A percentile compares a stretch with the other conserved stretches of the same genome.
Conservation (phyloP, 202 grass and related monocot species). For the Panicum virgatum region DNA sequence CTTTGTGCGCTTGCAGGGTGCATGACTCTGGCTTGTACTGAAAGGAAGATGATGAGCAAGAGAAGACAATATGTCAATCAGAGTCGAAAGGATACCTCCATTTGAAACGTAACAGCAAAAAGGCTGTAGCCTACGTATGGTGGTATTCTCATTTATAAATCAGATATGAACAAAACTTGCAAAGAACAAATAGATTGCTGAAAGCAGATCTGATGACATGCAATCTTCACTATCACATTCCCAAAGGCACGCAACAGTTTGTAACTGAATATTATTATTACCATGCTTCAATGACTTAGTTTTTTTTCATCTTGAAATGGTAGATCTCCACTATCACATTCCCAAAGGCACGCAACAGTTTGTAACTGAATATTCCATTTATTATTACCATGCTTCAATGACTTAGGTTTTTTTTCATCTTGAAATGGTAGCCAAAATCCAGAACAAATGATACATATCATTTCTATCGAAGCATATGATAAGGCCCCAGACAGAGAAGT, state of each 20-base stretch:
- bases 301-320: background rate
- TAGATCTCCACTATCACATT: background rate
- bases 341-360: background rate
- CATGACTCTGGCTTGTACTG: slow-evolving; percentile 84
- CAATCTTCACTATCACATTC: background rate
- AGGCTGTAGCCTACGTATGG: background rate
- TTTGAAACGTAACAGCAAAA: background rate
- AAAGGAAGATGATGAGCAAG: slow-evolving; percentile 40
- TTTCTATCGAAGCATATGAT: background rate
- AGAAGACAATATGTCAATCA: slow-evolving; percentile 10
- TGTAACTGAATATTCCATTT: background rate
- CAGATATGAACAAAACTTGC: background rate
- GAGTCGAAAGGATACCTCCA: background rate
- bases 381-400: background rate
- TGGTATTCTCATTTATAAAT: slow-evolving; percentile 6
- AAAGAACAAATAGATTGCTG: background rate
- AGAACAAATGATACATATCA: background rate
- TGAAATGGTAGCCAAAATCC: background rate
- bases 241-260: background rate
- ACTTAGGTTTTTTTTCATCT: background rate
- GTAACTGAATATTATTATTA: background rate
- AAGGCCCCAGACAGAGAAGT: background rate
- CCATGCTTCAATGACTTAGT: background rate
- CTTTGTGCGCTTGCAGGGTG: slow-evolving; percentile 83
- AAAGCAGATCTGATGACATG: background rate